Base-by-base conservation (phyloP, 805 yeast genomes). In the Starmera amethionina region DNA sequence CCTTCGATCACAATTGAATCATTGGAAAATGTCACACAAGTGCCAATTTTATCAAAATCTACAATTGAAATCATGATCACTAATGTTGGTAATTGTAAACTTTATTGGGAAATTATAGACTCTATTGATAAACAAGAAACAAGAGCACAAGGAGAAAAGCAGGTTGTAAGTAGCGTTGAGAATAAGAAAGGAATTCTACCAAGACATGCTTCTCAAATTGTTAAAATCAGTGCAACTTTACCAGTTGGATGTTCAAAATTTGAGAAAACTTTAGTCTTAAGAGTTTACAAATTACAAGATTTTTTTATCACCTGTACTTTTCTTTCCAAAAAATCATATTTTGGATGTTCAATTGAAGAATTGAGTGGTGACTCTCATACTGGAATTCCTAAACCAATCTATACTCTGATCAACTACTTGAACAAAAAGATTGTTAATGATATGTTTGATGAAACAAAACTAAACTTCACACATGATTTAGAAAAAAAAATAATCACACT, bases 21-120 rank as follows among this genome's bases (percentile, higher is more conserved):
- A 56, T 60, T 29, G 44, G 67, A 40, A 65, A 67, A 32, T 40
- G 64, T 25, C 41, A 44, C 16, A 34, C 52, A 11, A 35, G 46
- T 34, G 52, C 47, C 48, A 8, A 61, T 48, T n/a, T 49, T 33
- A 46, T 54, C 32, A 54, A 60, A 34, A 42, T 60, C 36, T 30
- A 54, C 35, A 40, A 49, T 37, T 5, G 48, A 47, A 8, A 46
- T 51, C n/a, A 55, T 50, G 13, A 38, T 75, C 15, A 51, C 40
- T 25, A 70, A 69, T 43, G 42, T 51, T 5, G 67, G 68, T 14
- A 55, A 58, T 12, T 66, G 64, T 29, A 46, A 49, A 8, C 55
- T 70, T 7, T 50, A 50, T 10, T 72, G 71, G 64, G 62, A 56
- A 35, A 52, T 70, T 13, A 47, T 61, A 8, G 65, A 61, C 45